Conservation (phyloP, 1,139 yeast genomes). For the Meyerozyma smithsonii region DNA sequence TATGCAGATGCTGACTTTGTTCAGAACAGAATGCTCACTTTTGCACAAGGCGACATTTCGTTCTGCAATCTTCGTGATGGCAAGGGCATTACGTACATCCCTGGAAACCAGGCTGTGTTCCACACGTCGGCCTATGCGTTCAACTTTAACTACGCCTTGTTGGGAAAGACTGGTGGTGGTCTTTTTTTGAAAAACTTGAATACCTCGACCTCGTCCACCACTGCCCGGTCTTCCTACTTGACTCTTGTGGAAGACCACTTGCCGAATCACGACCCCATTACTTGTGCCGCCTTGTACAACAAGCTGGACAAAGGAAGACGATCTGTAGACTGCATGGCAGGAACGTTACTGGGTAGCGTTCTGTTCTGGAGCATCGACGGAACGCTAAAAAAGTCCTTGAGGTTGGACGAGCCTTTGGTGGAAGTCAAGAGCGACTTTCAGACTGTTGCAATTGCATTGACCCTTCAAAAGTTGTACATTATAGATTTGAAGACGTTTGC, state of each 20-base stretch:
- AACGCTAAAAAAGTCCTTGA: constrained; percentile 11
- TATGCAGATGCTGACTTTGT: constrained; percentile 31
- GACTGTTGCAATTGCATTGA: constrained; percentile 21
- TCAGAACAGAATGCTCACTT: constrained; percentile 33
- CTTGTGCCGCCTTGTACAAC: constrained; percentile 20
- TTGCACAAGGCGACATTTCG: constrained; percentile 33
- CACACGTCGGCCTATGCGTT: constrained; percentile 21
- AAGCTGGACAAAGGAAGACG: constrained; percentile 22
- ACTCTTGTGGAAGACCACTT: constrained; percentile 12
- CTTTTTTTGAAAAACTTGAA: constrained; percentile 29
- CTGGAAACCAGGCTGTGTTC: constrained; percentile 24
- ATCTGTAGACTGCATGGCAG: constrained; percentile 24
- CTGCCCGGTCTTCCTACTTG: constrained; percentile 20
- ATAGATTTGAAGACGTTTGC: constrained; percentile 17
- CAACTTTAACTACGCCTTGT: constrained; percentile 32
- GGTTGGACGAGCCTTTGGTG: constrained; percentile 17
- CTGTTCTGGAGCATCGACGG: constrained; percentile 28
- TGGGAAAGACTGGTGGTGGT: constrained; percentile 27
- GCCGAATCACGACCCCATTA: constrained; percentile 12
- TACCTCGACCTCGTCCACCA: constrained; percentile 28
- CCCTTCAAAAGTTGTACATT: constrained; percentile 16
- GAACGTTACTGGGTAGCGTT: constrained; percentile 22
- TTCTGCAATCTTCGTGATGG: constrained; percentile 40
- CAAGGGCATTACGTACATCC: constrained; percentile 35
- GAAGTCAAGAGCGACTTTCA: constrained; percentile 30